These are phyloP conservation scores for Boechera retrofracta DNA, from an alignment of 345 rosid species.

Conservation along the genomic window DNA sequence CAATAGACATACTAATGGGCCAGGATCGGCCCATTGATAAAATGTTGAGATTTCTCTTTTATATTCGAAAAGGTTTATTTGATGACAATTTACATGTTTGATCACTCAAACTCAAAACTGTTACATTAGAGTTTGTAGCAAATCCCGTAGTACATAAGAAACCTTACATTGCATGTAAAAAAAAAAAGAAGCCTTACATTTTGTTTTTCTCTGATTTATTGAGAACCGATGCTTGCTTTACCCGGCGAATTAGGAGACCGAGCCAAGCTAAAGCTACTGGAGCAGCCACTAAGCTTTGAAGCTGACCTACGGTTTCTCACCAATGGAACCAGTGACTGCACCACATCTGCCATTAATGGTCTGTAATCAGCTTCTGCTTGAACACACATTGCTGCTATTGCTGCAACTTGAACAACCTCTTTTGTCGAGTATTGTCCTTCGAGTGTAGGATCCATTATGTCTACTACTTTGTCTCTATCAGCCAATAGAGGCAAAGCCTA, in stretches of 20 bases:
- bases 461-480: slow-evolving; percentile 79
- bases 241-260: slow-evolving; percentile 53
- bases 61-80: background rate
- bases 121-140: slow-evolving; percentile 21
- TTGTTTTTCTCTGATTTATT: background rate
- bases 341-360: slow-evolving; percentile 94
- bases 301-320: slow-evolving; percentile 66
- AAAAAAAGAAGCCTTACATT: background rate
- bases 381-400: slow-evolving; percentile 97
- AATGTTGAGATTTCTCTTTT: background rate
- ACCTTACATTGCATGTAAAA: background rate
- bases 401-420: slow-evolving; percentile 90
- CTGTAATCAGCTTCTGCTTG: slow-evolving; percentile 91
- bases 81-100: slow-evolving; percentile 2
- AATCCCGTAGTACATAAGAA: slow-evolving; percentile 1
- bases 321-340: slow-evolving; percentile 82
- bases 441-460: slow-evolving; percentile 85
- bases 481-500: slow-evolving; percentile 82
- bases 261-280: slow-evolving; percentile 55
- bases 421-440: slow-evolving; percentile 82
- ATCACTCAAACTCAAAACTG: slow-evolving; percentile 10
- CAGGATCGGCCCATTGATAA: background rate
- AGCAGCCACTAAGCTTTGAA: slow-evolving; percentile 59
- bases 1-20: background rate
- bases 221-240: slow-evolving; percentile 48